phyloP scores from a whole-genome alignment of 177 flowering plant genomes.

The Viscum album region DNA sequence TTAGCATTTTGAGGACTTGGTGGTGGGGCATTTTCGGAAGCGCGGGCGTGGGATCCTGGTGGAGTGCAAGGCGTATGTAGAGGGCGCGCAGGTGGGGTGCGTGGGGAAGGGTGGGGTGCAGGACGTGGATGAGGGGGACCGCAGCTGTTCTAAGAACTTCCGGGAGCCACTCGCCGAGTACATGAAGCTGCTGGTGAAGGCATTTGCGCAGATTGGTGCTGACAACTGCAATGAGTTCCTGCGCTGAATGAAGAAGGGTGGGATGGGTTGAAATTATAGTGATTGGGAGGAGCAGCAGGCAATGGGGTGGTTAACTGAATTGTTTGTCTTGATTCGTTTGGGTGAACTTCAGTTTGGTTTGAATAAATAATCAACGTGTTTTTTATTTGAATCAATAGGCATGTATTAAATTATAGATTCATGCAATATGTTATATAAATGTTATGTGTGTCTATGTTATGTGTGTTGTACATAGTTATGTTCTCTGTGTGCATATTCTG shows the following conservation, averaged over 20 bases:
- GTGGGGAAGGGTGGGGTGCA: slow-evolving; percentile 44
- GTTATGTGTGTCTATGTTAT: too few species aligned
- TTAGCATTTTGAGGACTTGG: slow-evolving; percentile 70
- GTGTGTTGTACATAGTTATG: too few species aligned
- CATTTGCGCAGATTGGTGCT: slow-evolving; percentile 39
- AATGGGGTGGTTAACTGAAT: too few species aligned
- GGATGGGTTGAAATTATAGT: too few species aligned
- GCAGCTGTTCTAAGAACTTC: slow-evolving; percentile 36
- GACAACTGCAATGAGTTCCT: slow-evolving; percentile 39
- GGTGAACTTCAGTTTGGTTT: too few species aligned
- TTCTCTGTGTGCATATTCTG: too few species aligned
- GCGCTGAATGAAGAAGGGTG: not conserved
- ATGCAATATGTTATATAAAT: too few species aligned
- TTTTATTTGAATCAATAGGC: too few species aligned
- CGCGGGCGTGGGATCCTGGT: slow-evolving; percentile 43
- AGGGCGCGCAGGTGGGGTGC: slow-evolving; percentile 64
- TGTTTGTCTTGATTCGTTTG: too few species aligned
- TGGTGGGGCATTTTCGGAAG: slow-evolving; percentile 46
- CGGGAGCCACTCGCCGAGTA: slow-evolving; percentile 23
- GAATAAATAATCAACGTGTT: too few species aligned
- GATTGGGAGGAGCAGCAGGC: too few species aligned
- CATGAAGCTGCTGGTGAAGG: slow-evolving; percentile 30
- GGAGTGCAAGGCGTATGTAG: slow-evolving; percentile 66
- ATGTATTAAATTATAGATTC: too few species aligned
- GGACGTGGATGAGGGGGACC: slow-evolving; percentile 36